Conservation (phyloP, 2,329 filamentous ascomycete genomes). For the Pseudogymnoascus sp. region DNA sequence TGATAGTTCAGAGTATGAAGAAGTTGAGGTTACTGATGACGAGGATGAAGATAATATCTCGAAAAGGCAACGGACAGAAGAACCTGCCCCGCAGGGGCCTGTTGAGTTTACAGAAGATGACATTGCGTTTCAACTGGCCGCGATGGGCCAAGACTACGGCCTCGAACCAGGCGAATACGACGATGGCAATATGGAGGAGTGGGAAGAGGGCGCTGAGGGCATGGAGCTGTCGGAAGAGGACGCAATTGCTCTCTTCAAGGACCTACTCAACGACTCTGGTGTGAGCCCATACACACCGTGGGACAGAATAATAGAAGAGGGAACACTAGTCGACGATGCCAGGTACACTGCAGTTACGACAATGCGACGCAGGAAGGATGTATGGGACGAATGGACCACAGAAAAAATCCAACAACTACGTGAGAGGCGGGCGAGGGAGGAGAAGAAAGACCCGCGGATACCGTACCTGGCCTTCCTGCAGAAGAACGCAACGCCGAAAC, state of each 20-base stretch:
- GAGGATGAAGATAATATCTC: slow-evolving; percentile 40
- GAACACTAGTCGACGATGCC: slow-evolving; percentile 71
- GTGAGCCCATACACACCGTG: slow-evolving; percentile 86
- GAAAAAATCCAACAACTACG: slow-evolving; percentile 66
- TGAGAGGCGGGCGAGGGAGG: slow-evolving; percentile 63
- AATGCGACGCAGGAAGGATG: slow-evolving; percentile 72
- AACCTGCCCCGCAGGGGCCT: slow-evolving; percentile 34
- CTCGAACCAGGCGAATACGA: slow-evolving; percentile 71
- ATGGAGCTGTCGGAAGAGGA: slow-evolving; percentile 66
- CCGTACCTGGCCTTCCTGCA: slow-evolving; percentile 76
- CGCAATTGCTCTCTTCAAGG: slow-evolving; percentile 68
- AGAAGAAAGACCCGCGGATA: slow-evolving; percentile 75
- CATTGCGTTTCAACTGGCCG: slow-evolving; percentile 82
- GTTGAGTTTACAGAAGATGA: slow-evolving; percentile 91
- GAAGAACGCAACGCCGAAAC: slow-evolving; percentile 73
- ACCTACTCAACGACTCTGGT: slow-evolving; percentile 72
- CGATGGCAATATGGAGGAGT: slow-evolving; percentile 50
- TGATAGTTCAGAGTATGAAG: slow-evolving; percentile 65
- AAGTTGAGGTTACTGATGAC: slow-evolving; percentile 36
- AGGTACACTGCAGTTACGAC: slow-evolving; percentile 78
- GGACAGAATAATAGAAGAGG: slow-evolving; percentile 82
- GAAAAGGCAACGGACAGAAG: slow-evolving; percentile 42
- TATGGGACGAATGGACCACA: slow-evolving; percentile 75
- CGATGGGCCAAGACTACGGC: slow-evolving; percentile 80
- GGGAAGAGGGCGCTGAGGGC: slow-evolving; percentile 65